Evolutionary conservation across 2,329 filamentous ascomycete genomes (phyloP), one percentile per base, ranked within the genome.

Genomic region (Apiospora phragmitis): DNA sequence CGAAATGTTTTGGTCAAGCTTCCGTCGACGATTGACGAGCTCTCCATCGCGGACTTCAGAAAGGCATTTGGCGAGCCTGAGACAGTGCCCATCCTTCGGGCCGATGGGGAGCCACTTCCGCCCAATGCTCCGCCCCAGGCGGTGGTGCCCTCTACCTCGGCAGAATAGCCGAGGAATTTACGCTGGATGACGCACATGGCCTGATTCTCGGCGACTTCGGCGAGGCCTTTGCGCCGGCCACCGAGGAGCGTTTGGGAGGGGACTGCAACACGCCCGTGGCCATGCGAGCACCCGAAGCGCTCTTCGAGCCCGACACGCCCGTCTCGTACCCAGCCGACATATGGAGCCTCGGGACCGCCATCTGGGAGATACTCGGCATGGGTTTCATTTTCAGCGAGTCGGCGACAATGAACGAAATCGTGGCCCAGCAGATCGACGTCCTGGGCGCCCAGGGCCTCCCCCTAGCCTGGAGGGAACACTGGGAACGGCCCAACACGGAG

Each of bases 321-420:
- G 32, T 59, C 29, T 59, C 29, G 5, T 59, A 21, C 26, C 11
- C 51, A 29, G 29, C 29, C 3, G 51, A 59, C 51, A 32, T 59
- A 3, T 59, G 51, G 51, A 59, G 51, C 11, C 51, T 59, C 16
- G 51, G 51, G 29, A 59, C 51, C 16, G 51, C 51, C 51, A 35
- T 59, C 16, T 59, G 51, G 51, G 51, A 59, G 29, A 59, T 59
- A 9, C 29, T 59, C 29, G 51, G 51, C 51, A 59, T 59, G 51
- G 16, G 21, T 4, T 59, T 59, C 29, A 59, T 59, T 1, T 81
- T 80, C 11, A 80, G 83, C 68, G 78, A 81, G 47, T 77, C 80
- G 0, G 75, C 73, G 6, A 78, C 14, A 18, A 18, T 35, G 51
- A 29, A 59, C 14, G 51, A 59, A 21, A 59, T 59, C 14, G 51